Conservation (phyloP, 371 early-diverging fungal genomes). For the Mortierella sp. region DNA sequence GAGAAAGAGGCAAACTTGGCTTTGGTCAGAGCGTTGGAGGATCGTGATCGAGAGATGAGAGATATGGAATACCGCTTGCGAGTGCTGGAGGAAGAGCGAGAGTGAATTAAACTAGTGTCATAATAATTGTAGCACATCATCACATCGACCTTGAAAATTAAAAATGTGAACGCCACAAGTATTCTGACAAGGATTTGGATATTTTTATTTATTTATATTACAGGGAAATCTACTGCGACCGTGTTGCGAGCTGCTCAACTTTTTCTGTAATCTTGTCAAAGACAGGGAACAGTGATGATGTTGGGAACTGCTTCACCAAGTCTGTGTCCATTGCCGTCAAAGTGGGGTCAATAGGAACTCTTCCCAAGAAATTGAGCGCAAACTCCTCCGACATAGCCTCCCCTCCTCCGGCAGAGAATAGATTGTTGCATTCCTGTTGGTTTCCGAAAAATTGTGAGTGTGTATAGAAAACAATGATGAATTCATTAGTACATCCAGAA, state of each 20-base stretch:
- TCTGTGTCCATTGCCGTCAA: slow-evolving; percentile 80
- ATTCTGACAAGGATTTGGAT: background rate
- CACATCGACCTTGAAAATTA: too few species aligned
- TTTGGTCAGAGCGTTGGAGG: slow-evolving; percentile 23
- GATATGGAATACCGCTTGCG: slow-evolving; percentile 41
- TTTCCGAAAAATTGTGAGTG: background rate
- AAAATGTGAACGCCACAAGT: background rate
- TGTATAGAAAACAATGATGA: background rate
- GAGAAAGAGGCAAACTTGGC: slow-evolving; percentile 27
- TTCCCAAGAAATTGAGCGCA: slow-evolving; percentile 82
- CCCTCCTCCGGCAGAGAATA: slow-evolving; percentile 96
- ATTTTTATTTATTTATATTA: background rate
- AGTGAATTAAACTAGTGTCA: background rate
- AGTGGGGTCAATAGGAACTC: slow-evolving; percentile 88
- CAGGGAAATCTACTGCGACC: slow-evolving; percentile 16
- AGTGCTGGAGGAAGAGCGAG: slow-evolving; percentile 30
- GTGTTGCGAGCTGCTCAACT: slow-evolving; percentile 45
- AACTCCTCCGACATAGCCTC: slow-evolving; percentile 89
- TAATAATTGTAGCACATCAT: too few species aligned
- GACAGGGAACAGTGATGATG: slow-evolving; percentile 71
- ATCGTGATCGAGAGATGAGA: slow-evolving; percentile 31
- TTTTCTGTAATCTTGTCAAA: slow-evolving; percentile 70
- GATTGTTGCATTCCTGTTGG: slow-evolving; percentile 85
- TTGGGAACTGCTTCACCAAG: slow-evolving; percentile 68
- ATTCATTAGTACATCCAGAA: background rate